These are phyloP conservation scores for Entoloma clypeatum DNA, from an alignment of 1,284 basidiomycete genomes.

Conservation along the genomic window DNA sequence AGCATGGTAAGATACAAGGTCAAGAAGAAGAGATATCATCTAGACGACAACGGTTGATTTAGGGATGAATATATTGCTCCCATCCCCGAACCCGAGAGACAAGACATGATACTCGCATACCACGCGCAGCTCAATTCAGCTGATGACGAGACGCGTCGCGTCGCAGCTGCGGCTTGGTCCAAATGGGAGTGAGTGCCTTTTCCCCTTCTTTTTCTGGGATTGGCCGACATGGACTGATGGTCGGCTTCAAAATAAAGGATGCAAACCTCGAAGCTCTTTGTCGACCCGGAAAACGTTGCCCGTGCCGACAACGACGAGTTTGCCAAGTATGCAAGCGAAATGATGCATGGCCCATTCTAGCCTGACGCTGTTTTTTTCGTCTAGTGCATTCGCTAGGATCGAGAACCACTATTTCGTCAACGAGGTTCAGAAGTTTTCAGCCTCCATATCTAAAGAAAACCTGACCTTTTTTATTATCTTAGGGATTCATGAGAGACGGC, in stretches of 20 bases:
- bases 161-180: constrained; percentile 84
- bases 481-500: constrained; percentile 89
- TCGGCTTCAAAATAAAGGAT: constrained; percentile 53
- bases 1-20: constrained; percentile 75
- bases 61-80: constrained; percentile 81
- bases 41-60: constrained; percentile 1
- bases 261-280: constrained; percentile 71
- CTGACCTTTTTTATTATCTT: not conserved
- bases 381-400: constrained; percentile 82
- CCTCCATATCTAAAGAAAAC: constrained; percentile 1
- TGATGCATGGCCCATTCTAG: not conserved
- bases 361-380: constrained; percentile 2
- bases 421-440: constrained; percentile 38
- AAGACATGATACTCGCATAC: constrained; percentile 83
- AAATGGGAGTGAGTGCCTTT: constrained; percentile 75
- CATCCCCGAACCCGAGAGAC: constrained; percentile 77
- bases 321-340: constrained; percentile 55
- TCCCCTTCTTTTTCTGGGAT: not conserved
- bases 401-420: constrained; percentile 94
- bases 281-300: constrained; percentile 69
- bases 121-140: constrained; percentile 76
- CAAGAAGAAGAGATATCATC: too few relatives aligned
- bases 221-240: constrained; percentile 7
- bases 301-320: constrained; percentile 71
- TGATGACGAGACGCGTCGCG: constrained; percentile 63